Evolutionary conservation across 2,329 filamentous ascomycete species (phyloP).

Genomic region (Amphichorda felina): DNA sequence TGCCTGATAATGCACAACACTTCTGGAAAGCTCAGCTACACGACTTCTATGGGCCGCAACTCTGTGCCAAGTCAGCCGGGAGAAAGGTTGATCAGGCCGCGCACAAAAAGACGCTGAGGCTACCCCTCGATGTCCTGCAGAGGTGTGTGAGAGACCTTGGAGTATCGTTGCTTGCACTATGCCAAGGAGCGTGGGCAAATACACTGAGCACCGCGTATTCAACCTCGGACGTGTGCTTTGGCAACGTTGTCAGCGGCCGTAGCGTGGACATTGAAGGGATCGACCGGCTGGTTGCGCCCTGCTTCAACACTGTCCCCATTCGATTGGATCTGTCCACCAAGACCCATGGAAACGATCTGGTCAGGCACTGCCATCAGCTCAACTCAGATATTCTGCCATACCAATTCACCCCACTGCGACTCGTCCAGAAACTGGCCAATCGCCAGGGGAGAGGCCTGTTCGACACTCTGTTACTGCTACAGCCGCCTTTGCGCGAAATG

Average conservation of each 20-base stretch:
- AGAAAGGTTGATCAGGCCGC: slow-evolving; percentile 15
- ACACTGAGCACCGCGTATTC: slow-evolving; percentile 45
- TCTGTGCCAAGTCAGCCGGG: slow-evolving; percentile 12
- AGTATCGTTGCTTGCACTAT: slow-evolving; percentile 51
- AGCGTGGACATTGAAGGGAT: slow-evolving; percentile 53
- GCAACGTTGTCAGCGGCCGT: slow-evolving; percentile 73
- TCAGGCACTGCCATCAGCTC: slow-evolving; percentile 45
- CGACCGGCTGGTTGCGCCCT: slow-evolving; percentile 70
- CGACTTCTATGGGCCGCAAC: slow-evolving; percentile 26
- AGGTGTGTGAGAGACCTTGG: slow-evolving; percentile 37
- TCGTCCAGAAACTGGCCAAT: slow-evolving; percentile 45
- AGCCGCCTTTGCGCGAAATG: slow-evolving; percentile 49
- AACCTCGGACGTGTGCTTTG: slow-evolving; percentile 65
- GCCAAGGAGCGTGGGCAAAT: slow-evolving; percentile 63
- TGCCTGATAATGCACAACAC: slow-evolving; percentile 34
- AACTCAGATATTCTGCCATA: slow-evolving; percentile 53
- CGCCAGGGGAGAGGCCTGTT: slow-evolving; percentile 48
- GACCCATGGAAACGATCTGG: slow-evolving; percentile 19
- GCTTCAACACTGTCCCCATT: slow-evolving; percentile 80
- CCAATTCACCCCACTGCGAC: slow-evolving; percentile 65
- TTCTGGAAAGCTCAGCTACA: slow-evolving; percentile 56
- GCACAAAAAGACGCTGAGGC: slow-evolving; percentile 14
- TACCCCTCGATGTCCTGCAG: slow-evolving; percentile 33
- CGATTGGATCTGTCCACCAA: slow-evolving; percentile 38
- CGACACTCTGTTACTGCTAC: slow-evolving; percentile 70